These are phyloP conservation scores for Tricladium varicosporioides DNA, from an alignment of 2,329 filamentous ascomycete genomes.

Conservation along the genomic window DNA sequence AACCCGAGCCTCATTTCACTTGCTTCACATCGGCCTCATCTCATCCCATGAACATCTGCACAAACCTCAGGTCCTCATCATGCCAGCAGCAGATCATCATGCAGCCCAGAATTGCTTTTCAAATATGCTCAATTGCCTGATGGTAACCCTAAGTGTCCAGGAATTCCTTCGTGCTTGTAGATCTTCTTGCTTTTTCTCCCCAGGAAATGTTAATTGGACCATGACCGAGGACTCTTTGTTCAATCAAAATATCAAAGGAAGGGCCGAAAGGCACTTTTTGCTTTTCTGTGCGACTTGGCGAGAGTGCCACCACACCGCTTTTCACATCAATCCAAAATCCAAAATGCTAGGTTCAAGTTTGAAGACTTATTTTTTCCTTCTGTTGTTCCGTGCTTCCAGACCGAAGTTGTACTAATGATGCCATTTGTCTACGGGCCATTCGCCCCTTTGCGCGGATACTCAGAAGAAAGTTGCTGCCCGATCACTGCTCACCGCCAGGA, in stretches of 20 bases:
- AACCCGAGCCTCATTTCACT: slow-evolving; percentile 9
- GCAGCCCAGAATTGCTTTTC: slow-evolving; percentile 3
- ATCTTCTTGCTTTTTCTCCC: background rate
- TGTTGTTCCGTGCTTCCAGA: background rate
- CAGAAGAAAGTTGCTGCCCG: background rate
- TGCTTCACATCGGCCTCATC: slow-evolving; percentile 14
- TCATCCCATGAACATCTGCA: slow-evolving; percentile 2
- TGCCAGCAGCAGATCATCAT: slow-evolving; percentile 2
- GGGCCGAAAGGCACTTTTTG: background rate
- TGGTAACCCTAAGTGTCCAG: no score
- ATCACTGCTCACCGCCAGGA: background rate
- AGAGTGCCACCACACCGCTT: background rate
- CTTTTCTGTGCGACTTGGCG: background rate
- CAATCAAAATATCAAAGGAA: background rate
- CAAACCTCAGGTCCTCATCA: background rate
- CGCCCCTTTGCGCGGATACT: background rate
- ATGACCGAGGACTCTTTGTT: background rate
- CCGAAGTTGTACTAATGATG: background rate
- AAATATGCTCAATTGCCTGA: background rate
- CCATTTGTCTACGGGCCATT: background rate
- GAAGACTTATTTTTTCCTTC: background rate
- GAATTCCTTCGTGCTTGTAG: background rate
- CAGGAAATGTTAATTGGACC: background rate
- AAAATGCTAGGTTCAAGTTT: background rate
- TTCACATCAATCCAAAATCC: no score